Conservation (phyloP, 2,329 filamentous ascomycete genomes). For the Bisporella sp. region DNA sequence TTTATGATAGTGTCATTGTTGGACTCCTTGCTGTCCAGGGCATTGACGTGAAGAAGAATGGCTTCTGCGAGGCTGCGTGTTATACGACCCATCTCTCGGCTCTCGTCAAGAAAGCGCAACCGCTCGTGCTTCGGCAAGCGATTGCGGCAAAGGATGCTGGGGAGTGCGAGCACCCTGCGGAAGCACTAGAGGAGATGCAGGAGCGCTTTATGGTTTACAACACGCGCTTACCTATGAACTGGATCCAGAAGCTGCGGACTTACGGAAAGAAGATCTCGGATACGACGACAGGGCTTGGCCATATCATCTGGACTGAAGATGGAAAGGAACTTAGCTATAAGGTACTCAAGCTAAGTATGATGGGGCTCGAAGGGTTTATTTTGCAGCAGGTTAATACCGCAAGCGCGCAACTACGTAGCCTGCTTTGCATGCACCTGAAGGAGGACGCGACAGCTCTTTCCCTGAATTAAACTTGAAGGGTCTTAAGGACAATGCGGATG, state of each 20-base stretch:
- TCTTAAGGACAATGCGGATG: constrained; percentile 6
- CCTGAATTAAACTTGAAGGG: constrained; percentile 1
- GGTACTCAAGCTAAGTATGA: constrained; percentile 8
- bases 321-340: constrained; percentile 7
- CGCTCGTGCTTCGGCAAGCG: constrained; percentile 3
- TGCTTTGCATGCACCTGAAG: constrained; percentile 2
- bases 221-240: constrained; percentile 10
- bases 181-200: constrained; percentile 7
- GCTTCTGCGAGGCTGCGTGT: background rate
- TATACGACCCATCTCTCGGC: constrained; percentile 6
- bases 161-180: constrained; percentile 1
- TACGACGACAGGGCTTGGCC: constrained; percentile 4
- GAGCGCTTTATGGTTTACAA: constrained; percentile 11
- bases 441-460: constrained; percentile 1
- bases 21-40: too few species aligned
- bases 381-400: background rate
- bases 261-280: constrained; percentile 8
- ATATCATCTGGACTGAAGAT: constrained; percentile 7
- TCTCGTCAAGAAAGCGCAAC: constrained; percentile 5
- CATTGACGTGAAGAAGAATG: background rate
- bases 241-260: constrained; percentile 6
- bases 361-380: constrained; percentile 1
- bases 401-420: background rate
- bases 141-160: constrained; percentile 3
- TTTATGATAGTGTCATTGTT: too few species aligned